A percentile compares a stretch with the other conserved stretches of the same genome.
Evolutionary conservation across 2,329 filamentous ascomycete species (phyloP).

Genomic region (Byssothecium circinans): DNA sequence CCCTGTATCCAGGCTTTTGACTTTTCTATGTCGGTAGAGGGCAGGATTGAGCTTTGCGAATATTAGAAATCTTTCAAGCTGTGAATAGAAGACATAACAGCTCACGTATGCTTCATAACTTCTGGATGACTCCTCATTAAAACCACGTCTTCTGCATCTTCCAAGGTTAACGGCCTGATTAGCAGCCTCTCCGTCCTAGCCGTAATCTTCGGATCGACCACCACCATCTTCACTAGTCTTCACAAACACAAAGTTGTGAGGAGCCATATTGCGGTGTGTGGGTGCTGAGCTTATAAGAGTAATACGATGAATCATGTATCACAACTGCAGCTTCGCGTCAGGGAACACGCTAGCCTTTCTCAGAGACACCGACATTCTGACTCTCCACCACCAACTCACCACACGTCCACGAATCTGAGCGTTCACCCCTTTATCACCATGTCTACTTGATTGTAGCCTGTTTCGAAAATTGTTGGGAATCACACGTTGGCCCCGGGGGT

Average conservation of each 20-base stretch:
- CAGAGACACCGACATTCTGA: constrained; percentile 17
- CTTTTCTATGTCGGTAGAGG: constrained; percentile 51
- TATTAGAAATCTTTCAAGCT: constrained; percentile 9
- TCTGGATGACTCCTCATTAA: constrained; percentile 60
- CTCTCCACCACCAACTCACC: constrained; percentile 22
- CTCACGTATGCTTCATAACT: constrained; percentile 64
- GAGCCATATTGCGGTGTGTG: constrained; percentile 32
- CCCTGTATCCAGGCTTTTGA: constrained; percentile 44
- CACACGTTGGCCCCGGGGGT: neutral
- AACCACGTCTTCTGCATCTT: constrained; percentile 56
- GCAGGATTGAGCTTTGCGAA: constrained; percentile 50
- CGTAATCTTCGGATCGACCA: constrained; percentile 34
- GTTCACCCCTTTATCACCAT: constrained; percentile 21
- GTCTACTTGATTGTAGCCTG: constrained; percentile 12
- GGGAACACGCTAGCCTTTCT: constrained; percentile 24
- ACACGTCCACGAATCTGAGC: constrained; percentile 17
- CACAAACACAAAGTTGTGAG: constrained; percentile 3
- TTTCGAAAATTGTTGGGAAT: neutral
- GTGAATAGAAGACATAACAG: neutral
- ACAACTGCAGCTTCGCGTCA: constrained; percentile 8
- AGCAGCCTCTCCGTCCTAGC: constrained; percentile 56
- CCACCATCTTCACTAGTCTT: constrained; percentile 30
- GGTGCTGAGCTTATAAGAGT: constrained; percentile 14
- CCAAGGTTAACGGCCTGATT: constrained; percentile 53
- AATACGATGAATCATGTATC: constrained; percentile 6